Evolutionary conservation across 345 rosid species (phyloP).

Genomic region (Diplotaxis tenuifolia): DNA sequence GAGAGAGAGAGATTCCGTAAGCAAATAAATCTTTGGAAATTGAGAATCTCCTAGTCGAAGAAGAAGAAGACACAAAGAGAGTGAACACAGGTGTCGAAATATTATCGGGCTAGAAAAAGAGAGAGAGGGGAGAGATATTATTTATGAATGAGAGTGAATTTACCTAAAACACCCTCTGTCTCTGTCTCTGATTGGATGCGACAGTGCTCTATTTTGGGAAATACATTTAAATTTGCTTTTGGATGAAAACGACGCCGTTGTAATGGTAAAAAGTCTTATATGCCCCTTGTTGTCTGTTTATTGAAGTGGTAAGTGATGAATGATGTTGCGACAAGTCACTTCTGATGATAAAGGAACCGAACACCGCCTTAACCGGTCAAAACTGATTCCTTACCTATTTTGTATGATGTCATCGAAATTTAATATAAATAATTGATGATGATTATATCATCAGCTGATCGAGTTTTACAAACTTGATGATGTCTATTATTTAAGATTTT

Average conservation of each 20-base stretch:
- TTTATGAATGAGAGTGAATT: slow-evolving; percentile 4
- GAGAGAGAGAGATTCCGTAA: slow-evolving; percentile 22
- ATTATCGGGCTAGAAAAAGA: slow-evolving; percentile 12
- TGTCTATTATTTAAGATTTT: not conserved
- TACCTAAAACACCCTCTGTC: slow-evolving; percentile 29
- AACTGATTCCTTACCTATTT: not conserved
- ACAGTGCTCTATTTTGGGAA: slow-evolving; percentile 38
- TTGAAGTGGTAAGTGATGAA: slow-evolving; percentile 29
- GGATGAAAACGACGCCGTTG: slow-evolving; percentile 36
- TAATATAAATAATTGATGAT: not conserved
- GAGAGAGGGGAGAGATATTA: slow-evolving; percentile 2
- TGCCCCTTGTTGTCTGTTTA: slow-evolving; percentile 15
- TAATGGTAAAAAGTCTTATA: not conserved
- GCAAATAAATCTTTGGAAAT: slow-evolving; percentile 10
- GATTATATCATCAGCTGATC: slow-evolving; percentile 23
- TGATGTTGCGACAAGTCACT: slow-evolving; percentile 30
- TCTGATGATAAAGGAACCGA: slow-evolving; percentile 5
- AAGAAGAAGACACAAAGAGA: slow-evolving; percentile 11
- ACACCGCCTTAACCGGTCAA: slow-evolving; percentile 33
- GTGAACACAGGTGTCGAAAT: slow-evolving; percentile 28
- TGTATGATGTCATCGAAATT: slow-evolving; percentile 7
- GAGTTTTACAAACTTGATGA: slow-evolving; percentile 7
- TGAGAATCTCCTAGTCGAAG: slow-evolving; percentile 29
- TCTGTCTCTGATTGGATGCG: slow-evolving; percentile 30
- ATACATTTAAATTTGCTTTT: slow-evolving; percentile 20